A percentile compares a stretch with the other conserved stretches of the same genome.
Conservation (phyloP, 345 rosid species). For the Eutrema yunnanense region DNA sequence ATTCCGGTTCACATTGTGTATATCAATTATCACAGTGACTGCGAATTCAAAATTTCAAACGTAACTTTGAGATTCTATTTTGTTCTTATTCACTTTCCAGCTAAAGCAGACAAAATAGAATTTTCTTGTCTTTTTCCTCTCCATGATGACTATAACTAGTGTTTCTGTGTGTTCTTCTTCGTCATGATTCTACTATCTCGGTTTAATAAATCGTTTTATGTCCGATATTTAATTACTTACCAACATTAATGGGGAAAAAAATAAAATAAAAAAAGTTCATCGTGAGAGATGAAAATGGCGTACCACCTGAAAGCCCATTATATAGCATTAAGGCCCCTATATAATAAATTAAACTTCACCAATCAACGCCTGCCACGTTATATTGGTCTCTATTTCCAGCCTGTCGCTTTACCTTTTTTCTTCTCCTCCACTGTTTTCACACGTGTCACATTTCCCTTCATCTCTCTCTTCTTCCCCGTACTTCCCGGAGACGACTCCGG, state of each 20-base stretch:
- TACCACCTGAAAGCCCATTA: conserved; percentile 23
- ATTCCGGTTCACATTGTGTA: background rate
- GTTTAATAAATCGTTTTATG: background rate
- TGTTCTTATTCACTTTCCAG: background rate
- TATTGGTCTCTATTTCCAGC: conserved; percentile 3
- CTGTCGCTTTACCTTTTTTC: conserved; percentile 19
- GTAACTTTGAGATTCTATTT: background rate
- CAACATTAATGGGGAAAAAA: background rate
- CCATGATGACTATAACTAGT: background rate
- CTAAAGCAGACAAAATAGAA: background rate
- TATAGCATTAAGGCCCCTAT: background rate
- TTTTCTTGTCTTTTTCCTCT: conserved; percentile 5
- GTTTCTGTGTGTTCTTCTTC: background rate
- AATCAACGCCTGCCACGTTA: conserved; percentile 19
- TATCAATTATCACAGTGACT: background rate
- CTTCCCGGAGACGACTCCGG: conserved; percentile 33
- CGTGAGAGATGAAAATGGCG: conserved; percentile 13
- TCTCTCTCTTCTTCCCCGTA: conserved; percentile 6
- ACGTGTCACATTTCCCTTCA: conserved; percentile 30
- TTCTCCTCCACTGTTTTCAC: conserved; percentile 11
- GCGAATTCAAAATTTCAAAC: background rate
- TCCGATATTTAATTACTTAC: conserved; percentile 5
- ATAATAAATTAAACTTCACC: background rate
- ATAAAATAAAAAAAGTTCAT: background rate
- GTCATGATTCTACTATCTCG: conserved; percentile 10